These are phyloP conservation scores for Cladosporium sphaerospermum DNA, from an alignment of 2,329 filamentous ascomycete species.

Conservation along the genomic window DNA sequence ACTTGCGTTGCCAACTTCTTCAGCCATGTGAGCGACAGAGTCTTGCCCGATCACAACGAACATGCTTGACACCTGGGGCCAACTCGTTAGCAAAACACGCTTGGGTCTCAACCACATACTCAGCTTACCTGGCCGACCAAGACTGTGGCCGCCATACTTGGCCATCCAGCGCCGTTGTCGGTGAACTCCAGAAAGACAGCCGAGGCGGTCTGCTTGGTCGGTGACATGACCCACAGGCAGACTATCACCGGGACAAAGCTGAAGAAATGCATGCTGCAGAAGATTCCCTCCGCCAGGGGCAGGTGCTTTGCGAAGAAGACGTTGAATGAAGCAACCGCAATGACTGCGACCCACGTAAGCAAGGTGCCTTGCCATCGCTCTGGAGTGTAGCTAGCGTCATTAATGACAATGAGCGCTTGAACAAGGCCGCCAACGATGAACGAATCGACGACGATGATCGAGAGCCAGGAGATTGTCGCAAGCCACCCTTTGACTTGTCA, in stretches of 20 bases:
- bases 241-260: constrained; percentile 29
- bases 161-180: constrained; percentile 35
- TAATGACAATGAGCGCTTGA: constrained; percentile 41
- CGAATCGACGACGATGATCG: constrained; percentile 37
- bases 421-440: constrained; percentile 42
- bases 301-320: constrained; percentile 25
- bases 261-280: constrained; percentile 27
- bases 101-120: constrained; percentile 26
- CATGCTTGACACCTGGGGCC: constrained; percentile 13
- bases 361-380: constrained; percentile 23
- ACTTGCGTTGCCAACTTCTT: constrained; percentile 39
- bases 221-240: constrained; percentile 25
- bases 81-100: constrained; percentile 1
- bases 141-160: constrained; percentile 29
- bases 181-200: constrained; percentile 31
- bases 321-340: constrained; percentile 24
- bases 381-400: constrained; percentile 26
- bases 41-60: constrained; percentile 29
- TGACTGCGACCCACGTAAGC: constrained; percentile 20
- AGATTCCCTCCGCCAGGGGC: constrained; percentile 26
- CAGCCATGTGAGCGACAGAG: constrained; percentile 38
- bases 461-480: constrained; percentile 36
- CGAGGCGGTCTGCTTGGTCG: constrained; percentile 14
- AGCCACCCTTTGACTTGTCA: constrained; percentile 21
- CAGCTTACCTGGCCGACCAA: constrained; percentile 29